Conservation (phyloP, 2,329 filamentous ascomycete genomes). For the Diaporthe humulicola region DNA sequence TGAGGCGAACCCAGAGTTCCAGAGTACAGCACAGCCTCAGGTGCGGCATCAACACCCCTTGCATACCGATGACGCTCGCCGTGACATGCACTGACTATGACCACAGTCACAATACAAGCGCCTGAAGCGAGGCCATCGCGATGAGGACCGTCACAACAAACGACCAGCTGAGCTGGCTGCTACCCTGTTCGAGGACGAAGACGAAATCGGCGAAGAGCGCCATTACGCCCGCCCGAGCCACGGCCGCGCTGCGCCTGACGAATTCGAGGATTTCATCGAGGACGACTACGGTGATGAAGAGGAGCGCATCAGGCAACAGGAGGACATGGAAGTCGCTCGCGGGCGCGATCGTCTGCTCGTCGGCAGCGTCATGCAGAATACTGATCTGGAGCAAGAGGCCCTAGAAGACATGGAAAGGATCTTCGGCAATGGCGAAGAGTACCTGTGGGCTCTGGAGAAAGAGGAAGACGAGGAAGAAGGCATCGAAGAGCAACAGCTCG, state of each 20-base stretch:
- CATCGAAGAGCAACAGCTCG: slow-evolving; percentile 84
- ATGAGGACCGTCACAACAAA: slow-evolving; percentile 75
- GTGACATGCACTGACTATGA: slow-evolving; percentile 19
- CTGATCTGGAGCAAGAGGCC: slow-evolving; percentile 90
- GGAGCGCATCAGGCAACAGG: slow-evolving; percentile 79
- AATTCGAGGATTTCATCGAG: slow-evolving; percentile 97
- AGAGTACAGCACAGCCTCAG: slow-evolving; percentile 65
- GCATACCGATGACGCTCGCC: background rate
- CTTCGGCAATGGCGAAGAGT: slow-evolving; percentile 95
- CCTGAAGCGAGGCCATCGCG: slow-evolving; percentile 90
- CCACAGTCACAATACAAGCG: slow-evolving; percentile 91
- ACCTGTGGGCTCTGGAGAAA: slow-evolving; percentile 91
- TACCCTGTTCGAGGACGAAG: slow-evolving; percentile 97
- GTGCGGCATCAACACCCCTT: background rate
- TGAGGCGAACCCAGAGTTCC: slow-evolving; percentile 79
- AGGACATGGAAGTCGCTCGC: slow-evolving; percentile 90
- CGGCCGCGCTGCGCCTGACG: slow-evolving; percentile 74
- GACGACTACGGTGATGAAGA: slow-evolving; percentile 93
- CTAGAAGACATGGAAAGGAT: slow-evolving; percentile 97
- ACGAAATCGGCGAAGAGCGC: slow-evolving; percentile 72
- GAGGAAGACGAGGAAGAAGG: slow-evolving; percentile 89
- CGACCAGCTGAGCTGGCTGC: slow-evolving; percentile 84
- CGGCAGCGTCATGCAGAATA: slow-evolving; percentile 79
- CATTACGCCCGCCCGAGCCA: slow-evolving; percentile 65
- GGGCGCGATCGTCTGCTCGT: slow-evolving; percentile 79